Conservation (phyloP, 225 moss, liverwort and hornwort genomes). For the Bryum argenteum region DNA sequence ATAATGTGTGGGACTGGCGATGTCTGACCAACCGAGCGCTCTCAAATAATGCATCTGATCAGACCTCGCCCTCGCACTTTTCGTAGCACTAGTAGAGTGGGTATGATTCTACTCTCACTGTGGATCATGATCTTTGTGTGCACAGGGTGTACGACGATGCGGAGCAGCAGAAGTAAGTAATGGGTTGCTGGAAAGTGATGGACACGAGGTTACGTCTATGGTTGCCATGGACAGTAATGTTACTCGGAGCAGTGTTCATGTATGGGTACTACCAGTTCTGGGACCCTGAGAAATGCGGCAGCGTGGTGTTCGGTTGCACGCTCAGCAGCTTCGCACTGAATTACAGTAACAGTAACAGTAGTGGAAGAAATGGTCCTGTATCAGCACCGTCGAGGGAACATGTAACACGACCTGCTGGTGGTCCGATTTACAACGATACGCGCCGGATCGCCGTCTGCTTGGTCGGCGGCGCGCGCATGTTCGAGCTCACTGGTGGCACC, state of each 20-base stretch:
- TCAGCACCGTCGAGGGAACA: too few relatives aligned
- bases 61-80: too few relatives aligned
- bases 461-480: constrained; percentile 81
- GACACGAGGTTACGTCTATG: constrained; percentile 37
- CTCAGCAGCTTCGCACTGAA: constrained; percentile 27
- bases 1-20: constrained; percentile 12
- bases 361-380: too few relatives aligned
- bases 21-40: constrained; percentile 16
- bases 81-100: too few relatives aligned
- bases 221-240: constrained; percentile 45
- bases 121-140: not conserved
- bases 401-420: not conserved
- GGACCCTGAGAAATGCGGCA: constrained; percentile 14
- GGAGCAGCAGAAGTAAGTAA: not conserved
- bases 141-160: too few relatives aligned
- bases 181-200: constrained; percentile 47
- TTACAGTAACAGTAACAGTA: not conserved
- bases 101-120: too few relatives aligned
- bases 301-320: constrained; percentile 27
- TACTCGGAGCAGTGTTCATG: constrained; percentile 3
- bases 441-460: constrained; percentile 80
- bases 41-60: not conserved
- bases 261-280: constrained; percentile 40
- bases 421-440: constrained; percentile 32
- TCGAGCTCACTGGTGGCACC: constrained; percentile 74